Base-by-base conservation (phyloP, 23 red algal species). In the Gracilaria domingensis region DNA sequence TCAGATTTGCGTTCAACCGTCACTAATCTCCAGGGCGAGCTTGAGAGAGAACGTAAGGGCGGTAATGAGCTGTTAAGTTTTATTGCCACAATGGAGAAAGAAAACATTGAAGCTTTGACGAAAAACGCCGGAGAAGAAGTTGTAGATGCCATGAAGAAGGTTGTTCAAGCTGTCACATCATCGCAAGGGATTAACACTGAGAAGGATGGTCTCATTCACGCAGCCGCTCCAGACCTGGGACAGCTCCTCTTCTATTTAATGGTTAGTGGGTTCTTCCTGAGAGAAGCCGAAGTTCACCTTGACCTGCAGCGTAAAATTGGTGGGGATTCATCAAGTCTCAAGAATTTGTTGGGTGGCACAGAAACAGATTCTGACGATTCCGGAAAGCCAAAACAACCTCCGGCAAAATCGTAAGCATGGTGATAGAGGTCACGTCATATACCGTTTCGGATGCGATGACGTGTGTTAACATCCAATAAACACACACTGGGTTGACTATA, bases 141-240 rank as follows among this genome's bases (percentile, higher is more conserved):
- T 23, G 86, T 99, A 20, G 97, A 99, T 40, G 97, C 97, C 23
- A 99, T 99, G 97, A 94, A 95, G 75, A 85, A 84, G 38, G 90
- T 95, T 75, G 85, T 96, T 14, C 70, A 64, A 44, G 83, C 88
- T 20, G 89, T 99, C 34, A 88, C 93, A 20, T 65, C 80, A 57
- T 66, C 88, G 80, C 86, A 95, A 62, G 90, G 89, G 45, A 87
- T 98, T 44, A 57, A 84, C 25, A 55, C 81, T 3, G 83, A 94
- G 21, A 39, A 76, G 37, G 81, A 89, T 39, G 83, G 84, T 24
- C 38, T 88, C 0, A 80, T 99, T 20, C 82, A 95, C 24, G 93
- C 91, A 24, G 76, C 76, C 56, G 84, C 74, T 37, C 66, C 69
- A 66, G 97, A 99, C 33, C 80, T 99, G 56, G 93, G 93, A 4